Evolutionary conservation across 352 stramenopile genomes (phyloP).

Genomic region (Blastocystis hominis): DNA sequence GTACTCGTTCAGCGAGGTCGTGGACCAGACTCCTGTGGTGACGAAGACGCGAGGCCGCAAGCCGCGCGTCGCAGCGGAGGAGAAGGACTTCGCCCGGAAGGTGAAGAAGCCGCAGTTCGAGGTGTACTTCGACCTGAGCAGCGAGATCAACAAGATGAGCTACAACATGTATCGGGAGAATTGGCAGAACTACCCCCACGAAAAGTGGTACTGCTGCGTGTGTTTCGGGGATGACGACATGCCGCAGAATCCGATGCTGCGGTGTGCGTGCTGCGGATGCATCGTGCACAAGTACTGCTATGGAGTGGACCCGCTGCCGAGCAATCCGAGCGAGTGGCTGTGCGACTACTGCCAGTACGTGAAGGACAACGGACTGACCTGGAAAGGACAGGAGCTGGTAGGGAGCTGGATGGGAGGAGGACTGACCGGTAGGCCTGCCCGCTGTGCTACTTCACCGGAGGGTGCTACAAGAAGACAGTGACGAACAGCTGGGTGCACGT

Average conservation of each 20-base stretch:
- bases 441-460: conserved; percentile 53
- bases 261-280: conserved; percentile 12
- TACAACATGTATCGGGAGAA: neutral
- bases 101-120: conserved; percentile 6
- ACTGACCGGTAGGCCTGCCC: conserved; percentile 30
- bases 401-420: neutral
- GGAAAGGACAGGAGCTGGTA: conserved; percentile 29
- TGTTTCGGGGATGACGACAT: conserved; percentile 2
- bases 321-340: neutral
- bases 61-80: neutral
- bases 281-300: conserved; percentile 52
- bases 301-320: conserved; percentile 16
- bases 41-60: conserved; percentile 24
- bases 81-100: neutral
- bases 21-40: neutral
- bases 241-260: neutral
- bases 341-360: conserved; percentile 56
- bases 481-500: conserved; percentile 10
- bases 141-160: conserved; percentile 40
- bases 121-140: conserved; percentile 49
- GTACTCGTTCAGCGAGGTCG: conserved; percentile 8
- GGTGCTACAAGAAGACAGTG: conserved; percentile 47
- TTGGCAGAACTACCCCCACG: neutral
- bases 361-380: conserved; percentile 38
- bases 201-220: conserved; percentile 44